phyloP scores from a whole-genome alignment of 1,139 yeast genomes.

The Hansenula lynferdii region DNA sequence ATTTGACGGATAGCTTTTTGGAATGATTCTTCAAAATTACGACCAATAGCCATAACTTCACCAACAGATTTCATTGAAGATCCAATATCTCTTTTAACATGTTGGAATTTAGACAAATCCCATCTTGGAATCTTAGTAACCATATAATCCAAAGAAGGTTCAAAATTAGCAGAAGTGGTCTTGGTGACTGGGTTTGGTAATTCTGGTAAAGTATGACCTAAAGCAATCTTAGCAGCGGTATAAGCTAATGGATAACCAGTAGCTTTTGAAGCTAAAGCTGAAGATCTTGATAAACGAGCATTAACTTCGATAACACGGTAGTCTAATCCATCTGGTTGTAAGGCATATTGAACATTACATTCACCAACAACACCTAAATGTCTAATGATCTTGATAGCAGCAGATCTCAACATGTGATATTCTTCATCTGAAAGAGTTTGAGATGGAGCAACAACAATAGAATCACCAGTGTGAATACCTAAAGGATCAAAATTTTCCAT shows the following conservation, averaged over 20 bases:
- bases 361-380: constrained; percentile 99
- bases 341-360: constrained; percentile 96
- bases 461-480: constrained; percentile 98
- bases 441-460: constrained; percentile 98
- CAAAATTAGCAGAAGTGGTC: constrained; percentile 94
- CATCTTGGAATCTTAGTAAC: constrained; percentile 98
- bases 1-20: constrained; percentile 98
- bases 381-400: constrained; percentile 95
- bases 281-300: constrained; percentile 95
- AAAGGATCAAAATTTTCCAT: constrained; percentile 99
- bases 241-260: constrained; percentile 98
- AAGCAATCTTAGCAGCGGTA: constrained; percentile 96
- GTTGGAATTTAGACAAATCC: constrained; percentile 95
- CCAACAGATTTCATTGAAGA: constrained; percentile 99
- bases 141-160: constrained; percentile 94
- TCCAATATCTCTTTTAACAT: constrained; percentile 88
- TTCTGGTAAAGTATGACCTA: constrained; percentile 93
- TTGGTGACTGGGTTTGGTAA: constrained; percentile 95
- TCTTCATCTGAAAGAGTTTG: constrained; percentile 97
- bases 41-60: constrained; percentile 98
- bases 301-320: constrained; percentile 97
- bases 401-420: constrained; percentile 95
- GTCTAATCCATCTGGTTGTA: constrained; percentile 92
- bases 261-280: constrained; percentile 97
- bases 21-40: constrained; percentile 95